phyloP scores from a whole-genome alignment of 257 asterid species.

The Solanum gracilifrons region DNA sequence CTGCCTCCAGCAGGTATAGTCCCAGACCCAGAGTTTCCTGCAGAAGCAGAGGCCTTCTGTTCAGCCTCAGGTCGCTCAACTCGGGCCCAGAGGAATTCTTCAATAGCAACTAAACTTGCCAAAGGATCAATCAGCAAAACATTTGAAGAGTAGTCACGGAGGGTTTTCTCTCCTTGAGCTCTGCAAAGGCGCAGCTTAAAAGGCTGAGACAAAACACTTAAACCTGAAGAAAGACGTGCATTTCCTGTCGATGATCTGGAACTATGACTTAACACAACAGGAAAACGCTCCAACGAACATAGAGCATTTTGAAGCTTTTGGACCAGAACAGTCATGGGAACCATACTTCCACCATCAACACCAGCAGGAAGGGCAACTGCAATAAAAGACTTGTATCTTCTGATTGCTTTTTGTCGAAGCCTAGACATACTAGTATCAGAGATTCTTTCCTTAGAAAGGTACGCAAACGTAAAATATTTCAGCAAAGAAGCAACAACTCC shows the following conservation, averaged over 20 bases:
- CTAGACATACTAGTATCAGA: constrained; percentile 57
- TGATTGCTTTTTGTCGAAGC: constrained; percentile 73
- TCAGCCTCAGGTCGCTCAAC: constrained; percentile 63
- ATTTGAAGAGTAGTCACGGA: constrained; percentile 92
- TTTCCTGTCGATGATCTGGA: constrained; percentile 65
- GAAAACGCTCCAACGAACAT: constrained; percentile 86
- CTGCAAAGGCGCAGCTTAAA: constrained; percentile 94
- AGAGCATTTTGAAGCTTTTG: constrained; percentile 93
- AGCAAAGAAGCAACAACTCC: constrained; percentile 83
- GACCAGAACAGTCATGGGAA: constrained; percentile 70
- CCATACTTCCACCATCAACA: constrained; percentile 24
- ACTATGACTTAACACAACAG: constrained; percentile 83
- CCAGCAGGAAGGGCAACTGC: constrained; percentile 64
- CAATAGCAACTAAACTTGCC: constrained; percentile 91
- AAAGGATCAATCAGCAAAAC: constrained; percentile 85
- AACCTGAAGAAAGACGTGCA: constrained; percentile 91
- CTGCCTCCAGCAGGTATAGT: constrained; percentile 34
- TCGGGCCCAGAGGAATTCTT: constrained; percentile 92
- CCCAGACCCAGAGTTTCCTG: constrained; percentile 54
- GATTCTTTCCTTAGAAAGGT: constrained; percentile 56
- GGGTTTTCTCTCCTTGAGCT: constrained; percentile 86
- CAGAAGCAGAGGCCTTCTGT: constrained; percentile 50
- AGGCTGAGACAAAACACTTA: constrained; percentile 80
- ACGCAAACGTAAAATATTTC: constrained; percentile 77
- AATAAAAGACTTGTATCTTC: constrained; percentile 73